Evolutionary conservation across 108 stramenopile genomes (phyloP), one percentile per base, ranked within the genome.

Genomic region (Cyclostephanos invisitatus): DNA sequence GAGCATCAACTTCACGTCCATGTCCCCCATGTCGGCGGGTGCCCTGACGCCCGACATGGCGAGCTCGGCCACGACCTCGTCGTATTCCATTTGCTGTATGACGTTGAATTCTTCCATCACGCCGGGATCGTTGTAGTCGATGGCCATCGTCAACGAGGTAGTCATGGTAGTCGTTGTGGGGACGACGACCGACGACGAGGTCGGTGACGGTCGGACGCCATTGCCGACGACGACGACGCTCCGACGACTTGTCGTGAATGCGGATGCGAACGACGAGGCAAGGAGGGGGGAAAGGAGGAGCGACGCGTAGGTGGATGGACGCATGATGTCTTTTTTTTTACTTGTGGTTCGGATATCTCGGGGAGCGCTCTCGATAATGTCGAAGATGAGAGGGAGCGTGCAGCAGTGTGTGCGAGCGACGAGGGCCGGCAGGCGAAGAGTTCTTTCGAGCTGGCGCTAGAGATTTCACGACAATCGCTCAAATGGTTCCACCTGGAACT

Each of bases 111-210:
- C 93, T 75, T 87, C 89, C 44, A 85, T 89, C 17, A 94, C 93
- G 47, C 85, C 84, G 17, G 93, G 93, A 76, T 94, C 90, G 74
- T 90, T 94, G 88, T 91, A 91, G 54, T 94, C 90, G 46, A 94
- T 74, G 56, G 90, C 90, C 92, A 93, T 93, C 22, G 20, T 25
- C 22, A 88, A 64, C 11, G 78, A 24, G 36, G 67, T 49, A 48
- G 69, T 25, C 4, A 27, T 24, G 22, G 55, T 0, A 21, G 55
- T 53, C 22, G n/a, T 1, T 0, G 40, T 8, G 55, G 28, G 5
- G 5, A 27, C 24, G 53, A 54, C 21, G 24, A 54, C 24, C 55
- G 55, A 5, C 10, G 24, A 14, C 55, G 24, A 22, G 18, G 25
- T 11, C 55, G 55, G 22, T 27, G 55, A 55, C 5, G 21, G 53